Conservation (phyloP, 495 filamentous ascomycete species). For the Ramalina peruviana region DNA sequence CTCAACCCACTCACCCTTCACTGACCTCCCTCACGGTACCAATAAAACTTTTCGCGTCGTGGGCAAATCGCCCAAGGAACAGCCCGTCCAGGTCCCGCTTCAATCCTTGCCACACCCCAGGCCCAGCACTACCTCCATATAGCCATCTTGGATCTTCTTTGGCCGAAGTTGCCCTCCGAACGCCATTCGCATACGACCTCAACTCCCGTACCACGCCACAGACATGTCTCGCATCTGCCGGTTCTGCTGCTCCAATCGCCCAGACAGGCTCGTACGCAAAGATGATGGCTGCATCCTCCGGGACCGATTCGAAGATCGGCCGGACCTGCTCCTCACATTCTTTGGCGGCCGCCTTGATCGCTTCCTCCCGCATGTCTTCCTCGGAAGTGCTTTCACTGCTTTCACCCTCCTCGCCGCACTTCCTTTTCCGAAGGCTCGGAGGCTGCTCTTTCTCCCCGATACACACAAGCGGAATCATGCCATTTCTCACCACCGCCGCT, state of each 20-base stretch:
- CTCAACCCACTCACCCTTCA: slow-evolving; percentile 6
- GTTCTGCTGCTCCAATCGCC: slow-evolving; percentile 65
- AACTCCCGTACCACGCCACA: slow-evolving; percentile 51
- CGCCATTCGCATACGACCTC: slow-evolving; percentile 25
- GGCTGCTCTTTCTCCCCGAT: slow-evolving; percentile 51
- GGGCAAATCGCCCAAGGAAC: slow-evolving; percentile 71
- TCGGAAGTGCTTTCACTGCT: too few species aligned
- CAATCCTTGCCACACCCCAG: slow-evolving; percentile 11
- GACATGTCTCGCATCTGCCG: slow-evolving; percentile 62
- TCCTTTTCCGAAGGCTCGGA: slow-evolving; percentile 22
- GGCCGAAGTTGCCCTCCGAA: slow-evolving; percentile 35
- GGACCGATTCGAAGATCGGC: slow-evolving; percentile 43
- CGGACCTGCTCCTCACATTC: slow-evolving; percentile 54
- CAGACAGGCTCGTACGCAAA: slow-evolving; percentile 84
- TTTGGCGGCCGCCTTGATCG: slow-evolving; percentile 41
- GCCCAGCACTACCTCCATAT: slow-evolving; percentile 71
- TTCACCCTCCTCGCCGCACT: neutral
- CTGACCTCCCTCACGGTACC: slow-evolving; percentile 57
- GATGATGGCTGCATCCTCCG: slow-evolving; percentile 49
- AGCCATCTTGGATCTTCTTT: slow-evolving; percentile 52
- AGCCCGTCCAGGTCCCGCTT: slow-evolving; percentile 62
- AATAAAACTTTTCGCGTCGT: slow-evolving; percentile 53
- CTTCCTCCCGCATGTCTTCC: slow-evolving; percentile 13
- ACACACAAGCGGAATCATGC: slow-evolving; percentile 66
- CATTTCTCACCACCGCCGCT: slow-evolving; percentile 45